A percentile compares a stretch with the other conserved stretches of the same genome.
These are phyloP conservation scores for Eucalyptus tenuipes DNA, from an alignment of 345 rosid species.

Conservation along the genomic window DNA sequence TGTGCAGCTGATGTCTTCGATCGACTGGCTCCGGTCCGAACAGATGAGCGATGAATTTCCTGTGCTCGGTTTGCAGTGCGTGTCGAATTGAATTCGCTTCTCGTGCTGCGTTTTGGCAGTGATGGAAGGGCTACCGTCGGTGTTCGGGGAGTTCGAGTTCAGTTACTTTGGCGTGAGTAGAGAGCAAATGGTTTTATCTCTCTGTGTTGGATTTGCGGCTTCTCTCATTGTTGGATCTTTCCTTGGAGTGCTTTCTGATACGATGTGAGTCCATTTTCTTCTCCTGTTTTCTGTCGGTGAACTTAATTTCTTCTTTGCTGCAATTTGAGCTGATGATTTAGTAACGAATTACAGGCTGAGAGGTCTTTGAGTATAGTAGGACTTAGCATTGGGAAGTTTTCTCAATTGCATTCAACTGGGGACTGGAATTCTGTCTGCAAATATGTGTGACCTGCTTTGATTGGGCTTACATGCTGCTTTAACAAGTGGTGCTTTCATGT, in stretches of 20 bases:
- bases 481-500: not conserved
- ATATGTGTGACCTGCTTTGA: not conserved
- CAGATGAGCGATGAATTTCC: not conserved
- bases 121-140: conserved; percentile 72
- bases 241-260: conserved; percentile 64
- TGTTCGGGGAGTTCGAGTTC: conserved; percentile 72
- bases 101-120: conserved; percentile 13
- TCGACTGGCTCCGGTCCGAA: not conserved
- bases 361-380: not conserved
- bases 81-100: not conserved
- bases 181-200: conserved; percentile 36
- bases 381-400: not conserved
- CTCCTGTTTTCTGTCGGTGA: not conserved
- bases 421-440: not conserved
- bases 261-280: conserved; percentile 32
- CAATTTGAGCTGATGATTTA: not conserved
- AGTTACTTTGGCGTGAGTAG: conserved; percentile 24
- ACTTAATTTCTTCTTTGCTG: not conserved
- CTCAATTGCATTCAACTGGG: not conserved
- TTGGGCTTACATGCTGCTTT: not conserved
- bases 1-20: not conserved
- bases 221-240: conserved; percentile 46
- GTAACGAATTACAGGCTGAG: not conserved
- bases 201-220: conserved; percentile 49
- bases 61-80: not conserved